Conservation (phyloP, 75 land plant species). For the Pinus taeda region DNA sequence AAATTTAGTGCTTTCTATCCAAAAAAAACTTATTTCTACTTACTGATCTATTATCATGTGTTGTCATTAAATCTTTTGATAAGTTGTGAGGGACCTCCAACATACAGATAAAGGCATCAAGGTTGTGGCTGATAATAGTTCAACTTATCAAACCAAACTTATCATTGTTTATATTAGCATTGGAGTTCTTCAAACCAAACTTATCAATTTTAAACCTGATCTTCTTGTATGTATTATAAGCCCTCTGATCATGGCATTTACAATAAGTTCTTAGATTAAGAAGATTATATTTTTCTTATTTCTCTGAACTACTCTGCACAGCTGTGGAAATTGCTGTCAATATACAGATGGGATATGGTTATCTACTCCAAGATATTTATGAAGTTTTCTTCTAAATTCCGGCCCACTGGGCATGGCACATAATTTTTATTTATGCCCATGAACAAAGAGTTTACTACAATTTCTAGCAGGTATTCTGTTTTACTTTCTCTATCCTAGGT, state of each 20-base stretch:
- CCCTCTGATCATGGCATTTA: too few relatives aligned
- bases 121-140: slow-evolving; percentile 46
- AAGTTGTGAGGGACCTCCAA: slow-evolving; percentile 46
- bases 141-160: slow-evolving; percentile 31
- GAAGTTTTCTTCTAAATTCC: slow-evolving; percentile 47
- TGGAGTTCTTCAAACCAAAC: slow-evolving; percentile 58
- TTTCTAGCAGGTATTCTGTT: slow-evolving; percentile 64
- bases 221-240: slow-evolving; percentile 45
- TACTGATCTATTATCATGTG: neutral
- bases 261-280: too few relatives aligned
- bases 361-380: neutral
- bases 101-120: slow-evolving; percentile 24
- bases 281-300: neutral
- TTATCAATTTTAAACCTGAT: slow-evolving; percentile 48
- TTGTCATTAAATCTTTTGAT: neutral
- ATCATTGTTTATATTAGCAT: slow-evolving; percentile 54
- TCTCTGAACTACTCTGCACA: neutral
- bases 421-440: slow-evolving; percentile 73
- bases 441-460: slow-evolving; percentile 81
- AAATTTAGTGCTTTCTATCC: neutral
- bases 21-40: neutral
- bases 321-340: neutral
- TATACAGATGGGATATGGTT: neutral
- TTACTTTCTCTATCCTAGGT: too few relatives aligned
- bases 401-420: slow-evolving; percentile 66